Percentiles rank a stretch among this genome's conserved stretches.
phyloP scores from a whole-genome alignment of 495 filamentous ascomycete species.

The Podospora bellae-mahoneyi region DNA sequence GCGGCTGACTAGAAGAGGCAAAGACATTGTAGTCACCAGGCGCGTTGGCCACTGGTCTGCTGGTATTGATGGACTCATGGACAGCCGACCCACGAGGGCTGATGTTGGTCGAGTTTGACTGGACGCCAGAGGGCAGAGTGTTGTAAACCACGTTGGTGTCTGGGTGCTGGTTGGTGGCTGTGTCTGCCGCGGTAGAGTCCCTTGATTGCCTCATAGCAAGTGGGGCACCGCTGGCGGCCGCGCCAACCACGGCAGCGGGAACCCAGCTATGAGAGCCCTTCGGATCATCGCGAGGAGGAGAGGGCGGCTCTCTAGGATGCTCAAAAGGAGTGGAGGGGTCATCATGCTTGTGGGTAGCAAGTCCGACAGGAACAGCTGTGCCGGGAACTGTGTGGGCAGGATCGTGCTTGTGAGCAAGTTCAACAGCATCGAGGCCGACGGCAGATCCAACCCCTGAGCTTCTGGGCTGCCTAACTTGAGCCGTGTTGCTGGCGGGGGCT shows the following conservation, averaged over 20 bases:
- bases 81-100: not conserved
- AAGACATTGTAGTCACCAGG: not conserved
- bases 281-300: constrained; percentile 3
- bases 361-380: not conserved
- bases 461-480: not conserved
- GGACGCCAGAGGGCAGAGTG: not conserved
- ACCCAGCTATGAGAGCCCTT: not conserved
- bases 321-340: constrained; percentile 18
- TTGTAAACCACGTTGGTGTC: not conserved
- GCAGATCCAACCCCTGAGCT: constrained; percentile 10
- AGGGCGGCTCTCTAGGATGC: constrained; percentile 26
- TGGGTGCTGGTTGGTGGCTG: not conserved
- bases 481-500: not conserved
- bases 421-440: constrained; percentile 19
- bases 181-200: not conserved
- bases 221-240: not conserved
- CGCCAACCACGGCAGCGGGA: not conserved
- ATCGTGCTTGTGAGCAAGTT: constrained; percentile 9
- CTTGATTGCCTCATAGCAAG: not conserved
- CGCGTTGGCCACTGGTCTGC: not conserved
- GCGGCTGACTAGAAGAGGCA: not conserved
- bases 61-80: not conserved
- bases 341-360: not conserved
- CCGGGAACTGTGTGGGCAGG: not conserved
- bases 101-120: not conserved